Percentiles rank a stretch among this genome's conserved stretches.
phyloP scores from a whole-genome alignment of 2,329 filamentous ascomycete species.

The Bipolaris zeicola region DNA sequence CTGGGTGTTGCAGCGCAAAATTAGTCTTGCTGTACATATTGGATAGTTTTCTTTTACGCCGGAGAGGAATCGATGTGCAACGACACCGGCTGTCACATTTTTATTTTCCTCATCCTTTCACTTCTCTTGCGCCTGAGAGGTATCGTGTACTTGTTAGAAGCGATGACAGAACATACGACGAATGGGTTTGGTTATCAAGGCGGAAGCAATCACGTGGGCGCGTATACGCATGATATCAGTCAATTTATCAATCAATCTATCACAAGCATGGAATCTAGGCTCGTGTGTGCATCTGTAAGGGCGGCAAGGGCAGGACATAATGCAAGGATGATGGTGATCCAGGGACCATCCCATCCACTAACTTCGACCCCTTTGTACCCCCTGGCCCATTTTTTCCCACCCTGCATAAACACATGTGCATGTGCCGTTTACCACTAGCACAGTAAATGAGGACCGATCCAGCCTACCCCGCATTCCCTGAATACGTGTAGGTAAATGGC shows the following conservation, averaged over 20 bases:
- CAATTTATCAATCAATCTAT: background rate
- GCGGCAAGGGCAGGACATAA: background rate
- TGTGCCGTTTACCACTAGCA: background rate
- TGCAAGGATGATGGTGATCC: background rate
- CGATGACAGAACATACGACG: background rate
- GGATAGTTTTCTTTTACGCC: background rate
- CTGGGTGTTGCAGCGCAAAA: background rate
- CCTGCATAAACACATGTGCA: background rate
- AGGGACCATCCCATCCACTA: background rate
- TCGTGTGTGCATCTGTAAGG: background rate
- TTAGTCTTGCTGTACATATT: background rate
- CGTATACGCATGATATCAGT: background rate
- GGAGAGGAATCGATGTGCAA: background rate
- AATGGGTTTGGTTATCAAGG: background rate
- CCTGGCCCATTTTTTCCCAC: background rate
- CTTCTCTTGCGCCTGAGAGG: background rate
- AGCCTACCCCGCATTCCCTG: background rate
- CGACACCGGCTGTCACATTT: background rate
- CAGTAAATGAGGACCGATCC: background rate
- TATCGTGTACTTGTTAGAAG: background rate
- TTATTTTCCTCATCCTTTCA: background rate
- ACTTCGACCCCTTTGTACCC: background rate
- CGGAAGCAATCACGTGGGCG: background rate
- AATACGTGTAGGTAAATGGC: background rate
- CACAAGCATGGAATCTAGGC: background rate